Conservation (phyloP, 805 yeast species). For the Diddensiella santjacobensis region DNA sequence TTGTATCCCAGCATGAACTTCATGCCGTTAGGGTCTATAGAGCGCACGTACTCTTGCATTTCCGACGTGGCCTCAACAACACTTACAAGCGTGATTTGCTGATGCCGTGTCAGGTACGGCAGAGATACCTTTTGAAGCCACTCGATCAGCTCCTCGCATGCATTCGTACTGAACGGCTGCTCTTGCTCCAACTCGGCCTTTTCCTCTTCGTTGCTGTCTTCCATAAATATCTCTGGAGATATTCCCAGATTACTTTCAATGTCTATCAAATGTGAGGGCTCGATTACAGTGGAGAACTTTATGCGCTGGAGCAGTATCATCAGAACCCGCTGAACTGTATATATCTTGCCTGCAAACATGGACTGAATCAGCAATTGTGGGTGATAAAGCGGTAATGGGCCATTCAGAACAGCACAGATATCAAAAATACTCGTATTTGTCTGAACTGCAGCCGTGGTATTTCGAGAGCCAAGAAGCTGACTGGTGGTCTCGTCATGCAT, state of each 20-base stretch:
- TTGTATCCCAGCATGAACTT: slow-evolving; percentile 69
- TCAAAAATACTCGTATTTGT: slow-evolving; percentile 47
- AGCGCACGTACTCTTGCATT: slow-evolving; percentile 41
- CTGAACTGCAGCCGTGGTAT: slow-evolving; percentile 19
- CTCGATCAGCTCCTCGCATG: slow-evolving; percentile 45
- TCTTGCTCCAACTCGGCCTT: slow-evolving; percentile 2
- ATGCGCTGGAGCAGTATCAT: slow-evolving; percentile 49
- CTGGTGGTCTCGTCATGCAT: slow-evolving; percentile 48
- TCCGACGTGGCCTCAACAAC: slow-evolving; percentile 62
- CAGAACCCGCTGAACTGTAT: slow-evolving; percentile 54
- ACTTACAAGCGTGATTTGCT: slow-evolving; percentile 75
- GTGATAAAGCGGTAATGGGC: slow-evolving; percentile 85
- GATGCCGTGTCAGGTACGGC: slow-evolving; percentile 85
- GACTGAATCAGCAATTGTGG: slow-evolving; percentile 83
- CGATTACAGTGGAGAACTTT: slow-evolving; percentile 49
- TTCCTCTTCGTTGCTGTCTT: slow-evolving; percentile 5
- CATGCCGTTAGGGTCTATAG: slow-evolving; percentile 62
- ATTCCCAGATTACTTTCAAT: slow-evolving; percentile 30
- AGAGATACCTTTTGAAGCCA: slow-evolving; percentile 60
- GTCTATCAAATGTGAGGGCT: slow-evolving; percentile 33
- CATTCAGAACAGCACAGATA: slow-evolving; percentile 74
- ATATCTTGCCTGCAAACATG: slow-evolving; percentile 56
- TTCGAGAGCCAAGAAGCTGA: slow-evolving; percentile 54
- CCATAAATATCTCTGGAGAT: slow-evolving; percentile 31
- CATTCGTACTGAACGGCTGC: slow-evolving; percentile 6